Evolutionary conservation across 2,329 filamentous ascomycete genomes (phyloP).

Genomic region (Ophiostoma pallidulum): DNA sequence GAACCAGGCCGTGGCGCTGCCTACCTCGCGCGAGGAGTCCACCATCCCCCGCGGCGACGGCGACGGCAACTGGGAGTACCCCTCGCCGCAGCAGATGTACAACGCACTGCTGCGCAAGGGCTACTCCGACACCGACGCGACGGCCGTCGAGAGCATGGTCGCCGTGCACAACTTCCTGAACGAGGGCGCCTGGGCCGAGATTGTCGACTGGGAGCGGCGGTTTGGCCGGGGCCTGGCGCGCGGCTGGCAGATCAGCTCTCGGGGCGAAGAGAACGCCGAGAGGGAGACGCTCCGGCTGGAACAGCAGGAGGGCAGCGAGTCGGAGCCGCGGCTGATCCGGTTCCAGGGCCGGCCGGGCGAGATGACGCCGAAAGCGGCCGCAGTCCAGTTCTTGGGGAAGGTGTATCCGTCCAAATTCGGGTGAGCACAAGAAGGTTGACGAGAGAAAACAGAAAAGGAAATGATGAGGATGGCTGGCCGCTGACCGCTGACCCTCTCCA

Average conservation of each 20-base stretch:
- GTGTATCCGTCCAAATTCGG: conserved; percentile 71
- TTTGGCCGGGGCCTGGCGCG: conserved; percentile 64
- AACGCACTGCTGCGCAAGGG: conserved; percentile 95
- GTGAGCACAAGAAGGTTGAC: conserved; percentile 35
- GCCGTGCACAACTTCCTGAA: conserved; percentile 97
- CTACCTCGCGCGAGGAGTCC: conserved; percentile 71
- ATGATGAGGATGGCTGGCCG: too few relatives aligned
- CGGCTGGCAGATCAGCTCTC: conserved; percentile 65
- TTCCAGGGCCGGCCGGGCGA: conserved; percentile 88
- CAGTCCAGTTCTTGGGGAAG: conserved; percentile 70
- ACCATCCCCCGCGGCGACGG: conserved; percentile 83
- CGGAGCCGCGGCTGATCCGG: conserved; percentile 60
- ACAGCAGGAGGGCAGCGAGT: conserved; percentile 25
- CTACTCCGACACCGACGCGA: conserved; percentile 86
- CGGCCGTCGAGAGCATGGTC: conserved; percentile 94
- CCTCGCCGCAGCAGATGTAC: conserved; percentile 98
- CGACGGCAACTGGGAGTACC: conserved; percentile 88
- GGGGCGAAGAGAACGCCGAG: conserved; percentile 56
- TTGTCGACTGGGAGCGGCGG: conserved; percentile 83
- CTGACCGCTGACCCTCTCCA: conserved; percentile 24
- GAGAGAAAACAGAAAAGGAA: background rate
- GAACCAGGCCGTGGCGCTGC: conserved; percentile 63
- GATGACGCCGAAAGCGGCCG: conserved; percentile 80
- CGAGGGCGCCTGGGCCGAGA: conserved; percentile 93
- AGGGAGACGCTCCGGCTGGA: conserved; percentile 28